phyloP scores from a whole-genome alignment of 1,284 basidiomycete genomes.

The Malassezia vespertilionis region DNA sequence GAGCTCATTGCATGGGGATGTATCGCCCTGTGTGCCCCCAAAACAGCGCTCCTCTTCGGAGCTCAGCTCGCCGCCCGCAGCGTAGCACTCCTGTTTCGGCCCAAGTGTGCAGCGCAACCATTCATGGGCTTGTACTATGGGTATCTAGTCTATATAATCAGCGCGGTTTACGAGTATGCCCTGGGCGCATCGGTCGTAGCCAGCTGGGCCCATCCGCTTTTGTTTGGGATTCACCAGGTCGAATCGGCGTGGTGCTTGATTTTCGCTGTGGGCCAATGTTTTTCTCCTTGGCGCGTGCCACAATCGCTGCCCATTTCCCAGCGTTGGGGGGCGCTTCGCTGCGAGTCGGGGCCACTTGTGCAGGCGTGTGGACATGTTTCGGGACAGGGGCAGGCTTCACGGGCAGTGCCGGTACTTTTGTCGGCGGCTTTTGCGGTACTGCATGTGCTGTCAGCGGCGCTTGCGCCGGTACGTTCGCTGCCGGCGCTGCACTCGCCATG shows the following conservation, averaged over 20 bases:
- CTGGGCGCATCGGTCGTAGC: constrained; percentile 14
- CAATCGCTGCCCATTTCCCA: constrained; percentile 11
- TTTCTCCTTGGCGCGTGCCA: constrained; percentile 3
- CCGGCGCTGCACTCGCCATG: background rate
- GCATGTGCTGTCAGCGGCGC: too few relatives aligned
- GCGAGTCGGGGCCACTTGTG: background rate
- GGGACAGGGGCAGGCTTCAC: background rate
- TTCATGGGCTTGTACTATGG: background rate
- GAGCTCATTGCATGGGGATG: too few relatives aligned
- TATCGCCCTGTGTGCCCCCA: too few relatives aligned
- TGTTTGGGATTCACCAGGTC: background rate
- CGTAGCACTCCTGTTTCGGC: too few relatives aligned
- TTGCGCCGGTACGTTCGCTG: too few relatives aligned
- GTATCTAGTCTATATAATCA: background rate
- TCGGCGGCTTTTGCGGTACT: background rate
- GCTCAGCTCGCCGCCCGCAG: background rate
- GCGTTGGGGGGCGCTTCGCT: background rate
- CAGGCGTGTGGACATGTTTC: background rate
- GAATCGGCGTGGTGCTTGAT: background rate
- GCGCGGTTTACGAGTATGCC: background rate
- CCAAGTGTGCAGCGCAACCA: too few relatives aligned
- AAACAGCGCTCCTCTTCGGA: too few relatives aligned
- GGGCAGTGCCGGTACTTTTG: background rate
- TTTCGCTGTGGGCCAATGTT: background rate
- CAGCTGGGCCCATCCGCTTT: constrained; percentile 8